Evolutionary conservation across 78 protist species (phyloP), one percentile per base, ranked within the genome.

Genomic region (Salpingoeca rosetta): DNA sequence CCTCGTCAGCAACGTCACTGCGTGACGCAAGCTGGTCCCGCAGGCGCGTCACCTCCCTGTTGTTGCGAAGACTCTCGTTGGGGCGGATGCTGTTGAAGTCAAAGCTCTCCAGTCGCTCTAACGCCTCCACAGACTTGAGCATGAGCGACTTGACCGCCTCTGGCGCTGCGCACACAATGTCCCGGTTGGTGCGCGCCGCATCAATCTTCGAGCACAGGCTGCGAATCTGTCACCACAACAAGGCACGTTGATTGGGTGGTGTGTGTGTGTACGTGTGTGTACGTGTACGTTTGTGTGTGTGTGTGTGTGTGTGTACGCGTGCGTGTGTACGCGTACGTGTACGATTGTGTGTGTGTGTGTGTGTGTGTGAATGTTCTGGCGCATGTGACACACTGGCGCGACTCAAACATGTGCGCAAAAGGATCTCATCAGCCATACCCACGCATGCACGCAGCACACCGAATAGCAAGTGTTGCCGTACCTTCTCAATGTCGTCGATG

Each of bases 71-170:
- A 27, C 22, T 57, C 57, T 12, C 31, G 77, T 38, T 3, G 28
- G 51, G 78, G 72, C n/a, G n/a, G 86, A 11, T 38, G 31, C 7
- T 51, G 65, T 51, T 17, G n/a, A 2, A 0, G 77, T 26, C 44
- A n/a, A 27, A 3, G n/a, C 51, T 44, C 73, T 86, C 88, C 45
- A 81, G 26, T 26, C 72, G 0, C 77, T 91, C 89, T 28, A 91
- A 82, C 38, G 27, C n/a, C 85, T 91, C 93, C 45, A 91, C 80
- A 42, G 57, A 86, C 93, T 88, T 88, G 45, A 91, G 89, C 87
- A 84, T 38, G 39, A 91, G 85, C 41, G 90, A 73, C 86, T 91
- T 91, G 83, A 91, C 44, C 36, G 89, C 65, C 42, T 83, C 86
- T 1, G 90, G 90, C 56, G 80, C 1, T 38, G 90, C 73, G 56